A percentile compares a stretch with the other conserved stretches of the same genome.
These are phyloP conservation scores for Colletotrichum sp. DNA, from an alignment of 2,329 filamentous ascomycete species.

Conservation along the genomic window DNA sequence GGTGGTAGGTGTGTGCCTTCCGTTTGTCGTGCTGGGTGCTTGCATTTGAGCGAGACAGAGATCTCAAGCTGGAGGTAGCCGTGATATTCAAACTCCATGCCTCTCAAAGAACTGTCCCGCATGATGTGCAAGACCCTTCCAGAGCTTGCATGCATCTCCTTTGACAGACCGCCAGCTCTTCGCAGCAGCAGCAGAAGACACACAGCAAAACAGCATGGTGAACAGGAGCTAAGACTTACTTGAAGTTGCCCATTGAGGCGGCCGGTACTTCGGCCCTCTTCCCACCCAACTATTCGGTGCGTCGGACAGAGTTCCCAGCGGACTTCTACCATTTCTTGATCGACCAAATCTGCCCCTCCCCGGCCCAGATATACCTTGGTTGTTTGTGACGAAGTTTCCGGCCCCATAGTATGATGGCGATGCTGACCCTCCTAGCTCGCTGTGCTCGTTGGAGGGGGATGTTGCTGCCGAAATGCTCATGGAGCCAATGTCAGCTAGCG, in stretches of 20 bases:
- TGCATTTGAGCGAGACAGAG: background rate
- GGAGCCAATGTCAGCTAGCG: conserved; percentile 34
- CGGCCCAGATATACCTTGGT: conserved; percentile 73
- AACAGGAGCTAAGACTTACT: conserved; percentile 41
- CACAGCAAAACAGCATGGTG: background rate
- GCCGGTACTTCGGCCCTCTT: conserved; percentile 50
- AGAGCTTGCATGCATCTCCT: background rate
- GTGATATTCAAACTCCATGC: background rate
- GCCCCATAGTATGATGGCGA: conserved; percentile 43
- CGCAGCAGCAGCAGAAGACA: background rate
- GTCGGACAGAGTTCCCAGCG: conserved; percentile 65
- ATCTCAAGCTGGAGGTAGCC: background rate
- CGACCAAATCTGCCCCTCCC: conserved; percentile 86
- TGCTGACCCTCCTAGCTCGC: conserved; percentile 31
- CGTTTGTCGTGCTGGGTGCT: background rate
- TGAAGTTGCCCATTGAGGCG: conserved; percentile 49
- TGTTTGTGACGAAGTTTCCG: conserved; percentile 56
- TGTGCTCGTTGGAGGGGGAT: conserved; percentile 36
- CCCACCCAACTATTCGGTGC: conserved; percentile 60
- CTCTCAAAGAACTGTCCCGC: background rate
- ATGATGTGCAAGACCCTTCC: background rate
- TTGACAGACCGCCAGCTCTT: background rate
- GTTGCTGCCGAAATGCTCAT: conserved; percentile 34
- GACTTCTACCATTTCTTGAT: conserved; percentile 63
- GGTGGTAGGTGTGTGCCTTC: background rate